These are phyloP conservation scores for Lepidium aucheri DNA, from an alignment of 345 rosid species.

Conservation along the genomic window DNA sequence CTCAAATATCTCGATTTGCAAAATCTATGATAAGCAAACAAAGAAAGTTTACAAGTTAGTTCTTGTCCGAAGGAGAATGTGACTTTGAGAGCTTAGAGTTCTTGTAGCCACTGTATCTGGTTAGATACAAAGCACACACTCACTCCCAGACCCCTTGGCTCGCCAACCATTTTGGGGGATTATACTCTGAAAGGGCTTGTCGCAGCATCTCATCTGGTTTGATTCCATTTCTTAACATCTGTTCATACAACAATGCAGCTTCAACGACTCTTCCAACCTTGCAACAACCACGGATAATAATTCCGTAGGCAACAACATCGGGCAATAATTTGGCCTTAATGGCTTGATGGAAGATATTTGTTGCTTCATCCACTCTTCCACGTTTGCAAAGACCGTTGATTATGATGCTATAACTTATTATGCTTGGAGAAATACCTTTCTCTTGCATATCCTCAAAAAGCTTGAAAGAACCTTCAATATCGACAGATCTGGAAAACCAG, in stretches of 20 bases:
- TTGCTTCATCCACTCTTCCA: constrained; percentile 38
- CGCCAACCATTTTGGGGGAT: constrained; percentile 15
- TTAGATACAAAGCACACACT: neutral
- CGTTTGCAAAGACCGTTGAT: constrained; percentile 46
- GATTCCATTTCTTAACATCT: constrained; percentile 33
- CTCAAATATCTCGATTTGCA: neutral
- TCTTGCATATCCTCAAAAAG: constrained; percentile 43
- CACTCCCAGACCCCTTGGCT: neutral
- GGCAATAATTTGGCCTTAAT: constrained; percentile 29
- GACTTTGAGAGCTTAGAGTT: neutral
- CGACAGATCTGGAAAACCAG: constrained; percentile 34
- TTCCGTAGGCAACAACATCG: constrained; percentile 39
- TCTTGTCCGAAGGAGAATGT: neutral
- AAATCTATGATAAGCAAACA: neutral
- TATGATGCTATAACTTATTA: constrained; percentile 43
- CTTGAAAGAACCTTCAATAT: constrained; percentile 31
- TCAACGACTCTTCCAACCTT: constrained; percentile 38
- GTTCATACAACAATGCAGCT: constrained; percentile 33
- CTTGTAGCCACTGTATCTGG: neutral
- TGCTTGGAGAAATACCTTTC: constrained; percentile 34
- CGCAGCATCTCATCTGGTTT: constrained; percentile 35
- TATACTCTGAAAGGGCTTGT: constrained; percentile 28
- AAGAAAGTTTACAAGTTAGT: neutral
- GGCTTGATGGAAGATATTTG: constrained; percentile 30
- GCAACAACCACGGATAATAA: constrained; percentile 46